phyloP scores from a whole-genome alignment of 768 basidiomycete species.

The Pleurotus tuoliensis region DNA sequence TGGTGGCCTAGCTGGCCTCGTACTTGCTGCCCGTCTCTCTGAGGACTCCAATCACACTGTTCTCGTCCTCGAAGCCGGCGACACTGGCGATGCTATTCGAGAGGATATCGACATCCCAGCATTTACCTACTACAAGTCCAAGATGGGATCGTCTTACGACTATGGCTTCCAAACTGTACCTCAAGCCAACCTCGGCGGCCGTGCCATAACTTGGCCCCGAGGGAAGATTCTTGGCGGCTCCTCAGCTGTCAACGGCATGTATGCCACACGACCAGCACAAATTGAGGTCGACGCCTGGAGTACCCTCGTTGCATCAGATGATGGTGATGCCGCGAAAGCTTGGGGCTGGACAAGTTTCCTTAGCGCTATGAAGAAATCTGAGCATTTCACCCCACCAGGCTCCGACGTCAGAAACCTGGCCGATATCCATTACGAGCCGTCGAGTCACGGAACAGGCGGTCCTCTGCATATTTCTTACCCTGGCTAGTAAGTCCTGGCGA shows the following conservation, averaged over 20 bases:
- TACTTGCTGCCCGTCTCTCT: constrained; percentile 44
- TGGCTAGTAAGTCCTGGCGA: constrained; percentile 37
- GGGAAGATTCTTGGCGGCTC: constrained; percentile 46
- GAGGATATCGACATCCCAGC: constrained; percentile 38
- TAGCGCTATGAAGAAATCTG: constrained; percentile 43
- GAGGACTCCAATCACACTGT: constrained; percentile 40
- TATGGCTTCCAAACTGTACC: constrained; percentile 23
- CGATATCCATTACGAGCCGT: constrained; percentile 40
- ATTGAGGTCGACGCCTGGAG: constrained; percentile 44
- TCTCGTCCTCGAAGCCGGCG: constrained; percentile 49
- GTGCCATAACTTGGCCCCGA: constrained; percentile 17
- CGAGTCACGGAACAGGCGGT: constrained; percentile 49
- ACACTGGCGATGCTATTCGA: constrained; percentile 37
- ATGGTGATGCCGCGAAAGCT: constrained; percentile 35
- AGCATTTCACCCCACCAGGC: constrained; percentile 53
- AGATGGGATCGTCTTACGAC: constrained; percentile 30
- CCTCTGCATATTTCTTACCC: constrained; percentile 41
- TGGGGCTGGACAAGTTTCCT: constrained; percentile 35
- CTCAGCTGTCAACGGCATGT: constrained; percentile 46
- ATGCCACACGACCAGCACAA: constrained; percentile 39
- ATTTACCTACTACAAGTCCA: constrained; percentile 36
- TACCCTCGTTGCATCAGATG: constrained; percentile 20
- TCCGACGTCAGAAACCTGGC: constrained; percentile 32
- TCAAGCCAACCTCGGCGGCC: not conserved
- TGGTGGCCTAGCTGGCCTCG: constrained; percentile 38